Conservation (phyloP, 352 stramenopile species). For the Globisporangium camurandrum region DNA sequence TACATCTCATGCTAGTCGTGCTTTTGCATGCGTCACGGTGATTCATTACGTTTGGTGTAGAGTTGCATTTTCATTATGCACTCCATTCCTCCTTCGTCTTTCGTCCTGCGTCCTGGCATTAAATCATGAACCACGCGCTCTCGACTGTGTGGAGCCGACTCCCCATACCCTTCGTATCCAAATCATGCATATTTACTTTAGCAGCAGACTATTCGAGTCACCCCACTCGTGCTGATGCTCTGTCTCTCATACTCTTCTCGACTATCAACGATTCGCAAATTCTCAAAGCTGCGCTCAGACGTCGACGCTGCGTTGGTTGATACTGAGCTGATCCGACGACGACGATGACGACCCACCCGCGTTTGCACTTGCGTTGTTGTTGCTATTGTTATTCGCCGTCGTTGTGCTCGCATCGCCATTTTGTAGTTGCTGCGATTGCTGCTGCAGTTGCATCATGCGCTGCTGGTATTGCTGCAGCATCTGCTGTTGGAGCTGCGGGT, state of each 20-base stretch:
- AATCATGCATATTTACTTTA: no score
- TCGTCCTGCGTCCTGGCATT: no score
- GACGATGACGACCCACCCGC: conserved; percentile 15
- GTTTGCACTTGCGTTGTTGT: conserved; percentile 22
- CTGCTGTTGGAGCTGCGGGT: conserved; percentile 80
- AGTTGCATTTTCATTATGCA: no score
- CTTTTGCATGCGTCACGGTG: no score
- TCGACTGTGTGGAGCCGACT: no score
- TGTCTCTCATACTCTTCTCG: neutral
- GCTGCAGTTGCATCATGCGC: conserved; percentile 63
- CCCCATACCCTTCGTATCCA: no score
- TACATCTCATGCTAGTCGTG: no score
- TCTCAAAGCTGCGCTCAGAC: conserved; percentile 22
- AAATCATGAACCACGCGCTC: no score
- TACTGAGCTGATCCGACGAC: conserved; percentile 51
- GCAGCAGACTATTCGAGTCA: no score
- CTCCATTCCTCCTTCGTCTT: no score
- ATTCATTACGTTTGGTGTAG: no score
- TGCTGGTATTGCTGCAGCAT: conserved; percentile 88
- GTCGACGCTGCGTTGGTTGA: conserved; percentile 75
- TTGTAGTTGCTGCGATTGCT: conserved; percentile 51
- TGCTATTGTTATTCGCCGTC: conserved; percentile 1
- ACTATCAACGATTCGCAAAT: no score
- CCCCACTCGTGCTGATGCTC: neutral
- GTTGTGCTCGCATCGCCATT: conserved; percentile 14